Conservation (phyloP, 768 basidiomycete genomes). For the Exsudoporus frostii region DNA sequence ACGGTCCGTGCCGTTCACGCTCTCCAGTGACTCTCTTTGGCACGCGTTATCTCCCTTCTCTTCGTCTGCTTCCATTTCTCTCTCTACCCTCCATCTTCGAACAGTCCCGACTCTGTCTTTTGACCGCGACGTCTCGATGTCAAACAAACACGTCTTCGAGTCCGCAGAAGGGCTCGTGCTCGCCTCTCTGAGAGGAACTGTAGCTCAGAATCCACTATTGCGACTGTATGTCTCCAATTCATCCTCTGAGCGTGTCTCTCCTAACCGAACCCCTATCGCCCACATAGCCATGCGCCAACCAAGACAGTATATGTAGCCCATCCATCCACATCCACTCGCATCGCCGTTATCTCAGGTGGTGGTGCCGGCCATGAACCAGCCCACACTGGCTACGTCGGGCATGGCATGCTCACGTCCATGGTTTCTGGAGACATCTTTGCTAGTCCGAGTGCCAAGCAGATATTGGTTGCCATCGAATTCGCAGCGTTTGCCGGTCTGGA, state of each 20-base stretch:
- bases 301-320: conserved; percentile 35
- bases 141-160: not conserved
- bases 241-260: not conserved
- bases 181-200: conserved; percentile 40
- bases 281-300: conserved; percentile 34
- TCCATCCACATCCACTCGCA: conserved; percentile 21
- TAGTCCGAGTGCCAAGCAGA: conserved; percentile 58
- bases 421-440: conserved; percentile 65
- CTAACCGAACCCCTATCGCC: not conserved
- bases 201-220: conserved; percentile 40
- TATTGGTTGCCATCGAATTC: conserved; percentile 46
- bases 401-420: conserved; percentile 53
- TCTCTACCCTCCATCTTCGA: not conserved
- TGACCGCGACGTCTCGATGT: not conserved
- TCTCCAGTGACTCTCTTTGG: not conserved
- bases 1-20: not conserved
- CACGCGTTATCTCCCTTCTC: too few species aligned
- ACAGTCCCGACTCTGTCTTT: not conserved
- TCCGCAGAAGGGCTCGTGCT: conserved; percentile 42
- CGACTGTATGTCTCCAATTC: conserved; percentile 31
- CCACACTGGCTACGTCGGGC: conserved; percentile 53
- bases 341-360: conserved; percentile 47
- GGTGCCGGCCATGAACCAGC: conserved; percentile 62
- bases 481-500: conserved; percentile 37
- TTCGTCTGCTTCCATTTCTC: not conserved